Evolutionary conservation across 2,329 filamentous ascomycete species (phyloP), one percentile per base, ranked within the genome.

Genomic region (Ophiostoma quercus): DNA sequence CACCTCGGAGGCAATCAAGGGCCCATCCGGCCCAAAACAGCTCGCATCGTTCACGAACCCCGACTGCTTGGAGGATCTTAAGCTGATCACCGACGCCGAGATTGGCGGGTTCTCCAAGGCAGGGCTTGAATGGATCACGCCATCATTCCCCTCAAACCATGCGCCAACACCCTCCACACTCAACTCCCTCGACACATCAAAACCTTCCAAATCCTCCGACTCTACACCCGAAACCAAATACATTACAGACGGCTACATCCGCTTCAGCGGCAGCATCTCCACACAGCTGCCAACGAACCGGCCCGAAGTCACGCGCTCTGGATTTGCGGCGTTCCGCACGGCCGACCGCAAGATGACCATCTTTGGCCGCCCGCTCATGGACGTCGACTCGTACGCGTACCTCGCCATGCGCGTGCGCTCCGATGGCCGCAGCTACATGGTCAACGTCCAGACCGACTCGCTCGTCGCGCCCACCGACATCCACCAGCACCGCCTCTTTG

Each of bases 381-480:
- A 98, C 77, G 90, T 97, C 68, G 94, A 97, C 76, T 89, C 91
- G 2, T 98, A 96, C 80, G 82, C 85, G 14, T 97, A 93, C 79
- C 88, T 99, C 11, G 94, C 92, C 0, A 80, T 99, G 76, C 90
- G 94, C 16, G 85, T 99, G 75, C 95, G 93, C 78, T 94, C 92
- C 2, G 95, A 98, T 77, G 94, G 93, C 19, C 85, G 95, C 71
- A 90, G 92, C 75, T 99, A 98, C 82, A 92, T 97, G 71, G 88
- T 99, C 76, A 99, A 99, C 79, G 82, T 99, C 19, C 95, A 98
- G 82, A 97, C 94, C 2, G 94, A 99, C 77, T 92, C 91, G 1
- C 89, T 99, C 69, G 92, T 97, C 66, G 73, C 73, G 39, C 91
- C 92, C 12, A 94, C 93, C n/a, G 95, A 99, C 78, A 84, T 99